Conservation (phyloP, 768 basidiomycete species). For the Agaricus subrufescens region DNA sequence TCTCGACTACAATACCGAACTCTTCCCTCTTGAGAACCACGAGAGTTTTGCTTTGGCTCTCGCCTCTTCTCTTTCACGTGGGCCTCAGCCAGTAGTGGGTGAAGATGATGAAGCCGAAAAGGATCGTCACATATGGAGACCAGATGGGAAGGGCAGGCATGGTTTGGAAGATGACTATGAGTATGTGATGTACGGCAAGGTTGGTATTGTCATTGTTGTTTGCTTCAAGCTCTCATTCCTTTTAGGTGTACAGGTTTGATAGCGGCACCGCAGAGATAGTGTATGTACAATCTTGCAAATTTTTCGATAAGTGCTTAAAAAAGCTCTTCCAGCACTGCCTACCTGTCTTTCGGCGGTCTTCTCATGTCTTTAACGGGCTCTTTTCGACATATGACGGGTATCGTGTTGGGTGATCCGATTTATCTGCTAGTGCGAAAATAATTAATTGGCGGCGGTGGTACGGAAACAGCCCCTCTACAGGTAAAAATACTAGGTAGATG, state of each 20-base stretch:
- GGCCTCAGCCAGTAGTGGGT: constrained; percentile 43
- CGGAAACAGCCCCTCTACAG: not conserved
- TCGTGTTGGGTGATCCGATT: constrained; percentile 91
- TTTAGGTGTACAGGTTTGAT: constrained; percentile 95
- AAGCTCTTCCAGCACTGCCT: constrained; percentile 66
- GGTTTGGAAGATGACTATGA: constrained; percentile 95
- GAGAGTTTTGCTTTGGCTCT: constrained; percentile 84
- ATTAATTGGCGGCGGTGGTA: constrained; percentile 5
- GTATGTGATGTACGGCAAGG: constrained; percentile 99
- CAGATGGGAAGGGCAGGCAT: constrained; percentile 74
- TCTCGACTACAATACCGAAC: constrained; percentile 90
- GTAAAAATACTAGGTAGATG: not conserved
- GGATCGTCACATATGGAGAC: constrained; percentile 78
- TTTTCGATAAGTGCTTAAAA: constrained; percentile 11
- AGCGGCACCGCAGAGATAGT: constrained; percentile 79
- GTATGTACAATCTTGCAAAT: constrained; percentile 40
- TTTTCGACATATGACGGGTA: constrained; percentile 85
- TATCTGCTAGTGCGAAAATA: constrained; percentile 85
- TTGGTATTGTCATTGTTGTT: constrained; percentile 26
- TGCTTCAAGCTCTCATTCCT: not conserved
- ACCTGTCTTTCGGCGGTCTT: constrained; percentile 94
- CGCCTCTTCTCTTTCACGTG: constrained; percentile 71
- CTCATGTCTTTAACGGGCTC: constrained; percentile 92
- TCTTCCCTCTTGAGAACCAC: constrained; percentile 67
- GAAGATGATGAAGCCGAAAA: constrained; percentile 59